Percentiles rank a stretch among this genome's conserved stretches.
Conservation (phyloP, 2,329 filamentous ascomycete genomes). For the Epichloe gansuensis region DNA sequence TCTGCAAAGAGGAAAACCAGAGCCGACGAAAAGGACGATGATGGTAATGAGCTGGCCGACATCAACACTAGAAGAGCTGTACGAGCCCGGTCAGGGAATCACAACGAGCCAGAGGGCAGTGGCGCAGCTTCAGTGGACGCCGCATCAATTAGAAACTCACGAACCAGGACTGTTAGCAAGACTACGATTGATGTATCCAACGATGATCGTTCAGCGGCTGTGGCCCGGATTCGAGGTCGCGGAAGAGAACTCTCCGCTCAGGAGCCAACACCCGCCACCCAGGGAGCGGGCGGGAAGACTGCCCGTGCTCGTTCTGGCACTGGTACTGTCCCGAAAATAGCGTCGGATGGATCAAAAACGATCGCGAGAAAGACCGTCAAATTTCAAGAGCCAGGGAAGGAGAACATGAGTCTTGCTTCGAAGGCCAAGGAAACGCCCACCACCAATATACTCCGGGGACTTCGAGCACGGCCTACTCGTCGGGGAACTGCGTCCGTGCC, state of each 20-base stretch:
- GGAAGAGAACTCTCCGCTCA: conserved; percentile 26
- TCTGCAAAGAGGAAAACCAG: conserved; percentile 37
- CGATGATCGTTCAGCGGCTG: conserved; percentile 9
- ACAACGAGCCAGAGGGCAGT: conserved; percentile 13
- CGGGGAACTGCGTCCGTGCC: conserved; percentile 19
- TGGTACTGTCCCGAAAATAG: conserved; percentile 17
- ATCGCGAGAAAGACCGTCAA: conserved; percentile 47
- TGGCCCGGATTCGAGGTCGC: conserved; percentile 25
- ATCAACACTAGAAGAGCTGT: conserved; percentile 23
- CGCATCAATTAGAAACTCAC: conserved; percentile 6
- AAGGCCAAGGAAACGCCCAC: conserved; percentile 23
- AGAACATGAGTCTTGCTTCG: conserved; percentile 38
- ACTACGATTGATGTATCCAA: conserved; percentile 12
- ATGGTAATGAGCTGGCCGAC: conserved; percentile 22
- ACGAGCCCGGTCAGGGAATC: conserved; percentile 32
- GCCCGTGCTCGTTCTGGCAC: conserved; percentile 15
- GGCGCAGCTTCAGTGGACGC: conserved; percentile 1
- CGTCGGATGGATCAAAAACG: conserved; percentile 25
- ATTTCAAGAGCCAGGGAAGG: conserved; percentile 52
- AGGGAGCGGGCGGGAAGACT: conserved; percentile 19
- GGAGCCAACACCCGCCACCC: conserved; percentile 12
- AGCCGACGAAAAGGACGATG: conserved; percentile 38
- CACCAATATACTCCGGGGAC: conserved; percentile 18
- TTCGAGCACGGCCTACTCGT: conserved; percentile 33
- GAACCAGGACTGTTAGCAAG: conserved; percentile 17